These are phyloP conservation scores for Tetracentron sinense DNA, from an alignment of 164 flowering plant genomes.

Conservation along the genomic window DNA sequence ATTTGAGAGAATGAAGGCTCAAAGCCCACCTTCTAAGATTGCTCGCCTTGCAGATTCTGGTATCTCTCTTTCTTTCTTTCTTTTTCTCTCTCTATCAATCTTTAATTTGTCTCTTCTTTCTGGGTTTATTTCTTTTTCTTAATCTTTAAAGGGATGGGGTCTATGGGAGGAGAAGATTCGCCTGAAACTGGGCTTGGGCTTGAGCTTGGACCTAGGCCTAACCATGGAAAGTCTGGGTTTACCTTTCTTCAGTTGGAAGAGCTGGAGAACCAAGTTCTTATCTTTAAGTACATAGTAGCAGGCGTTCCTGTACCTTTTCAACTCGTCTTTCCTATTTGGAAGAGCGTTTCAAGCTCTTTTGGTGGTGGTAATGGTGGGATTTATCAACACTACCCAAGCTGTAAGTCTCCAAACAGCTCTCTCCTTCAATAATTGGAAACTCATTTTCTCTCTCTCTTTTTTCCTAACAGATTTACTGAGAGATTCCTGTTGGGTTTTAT, in stretches of 20 bases:
- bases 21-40: slow-evolving; percentile 1
- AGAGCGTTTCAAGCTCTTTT: slow-evolving; percentile 25
- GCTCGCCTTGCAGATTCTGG: not conserved
- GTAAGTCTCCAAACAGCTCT: not conserved
- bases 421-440: no score
- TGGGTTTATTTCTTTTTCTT: not conserved
- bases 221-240: slow-evolving; percentile 20
- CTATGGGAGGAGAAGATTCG: not conserved
- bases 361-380: slow-evolving; percentile 3
- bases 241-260: slow-evolving; percentile 33
- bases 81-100: not conserved
- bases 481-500: no score
- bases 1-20: not conserved
- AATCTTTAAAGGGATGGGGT: slow-evolving; percentile 1
- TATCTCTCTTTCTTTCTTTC: not conserved
- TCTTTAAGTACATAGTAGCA: slow-evolving; percentile 31
- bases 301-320: slow-evolving; percentile 30
- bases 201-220: not conserved
- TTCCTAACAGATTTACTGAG: no score
- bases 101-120: no score
- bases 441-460: not conserved
- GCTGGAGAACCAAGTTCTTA: slow-evolving; percentile 30
- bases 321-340: slow-evolving; percentile 34
- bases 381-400: slow-evolving; percentile 7
- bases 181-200: slow-evolving; percentile 1